Conservation (phyloP, 768 basidiomycete genomes). For the Rhodotorula diobovata region DNA sequence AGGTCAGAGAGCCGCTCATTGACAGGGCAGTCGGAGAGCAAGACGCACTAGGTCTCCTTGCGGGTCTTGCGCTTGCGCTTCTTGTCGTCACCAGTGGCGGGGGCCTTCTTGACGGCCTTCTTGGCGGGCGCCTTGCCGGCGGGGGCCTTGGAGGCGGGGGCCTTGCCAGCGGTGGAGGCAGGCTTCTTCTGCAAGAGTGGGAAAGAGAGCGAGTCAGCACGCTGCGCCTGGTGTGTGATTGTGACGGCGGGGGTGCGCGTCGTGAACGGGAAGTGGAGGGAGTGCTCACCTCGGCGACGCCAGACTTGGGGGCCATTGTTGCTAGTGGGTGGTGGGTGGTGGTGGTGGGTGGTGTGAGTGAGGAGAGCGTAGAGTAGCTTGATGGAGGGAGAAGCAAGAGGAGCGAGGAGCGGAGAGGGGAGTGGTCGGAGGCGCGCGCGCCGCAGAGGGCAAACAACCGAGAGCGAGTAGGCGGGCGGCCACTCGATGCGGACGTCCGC, state of each 20-base stretch:
- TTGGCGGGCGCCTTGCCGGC: conserved; percentile 41
- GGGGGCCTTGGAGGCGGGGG: conserved; percentile 43
- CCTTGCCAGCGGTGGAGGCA: conserved; percentile 57
- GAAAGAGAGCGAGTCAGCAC: background rate
- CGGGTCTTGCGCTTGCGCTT: conserved; percentile 57
- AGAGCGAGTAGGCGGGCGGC: background rate
- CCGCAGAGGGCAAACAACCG: too few species aligned
- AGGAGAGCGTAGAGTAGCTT: conserved; percentile 50
- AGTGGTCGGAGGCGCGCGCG: background rate
- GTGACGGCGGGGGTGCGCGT: background rate
- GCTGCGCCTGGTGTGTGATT: background rate
- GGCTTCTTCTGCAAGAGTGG: conserved; percentile 48
- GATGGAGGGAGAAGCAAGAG: background rate
- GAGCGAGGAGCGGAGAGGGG: background rate
- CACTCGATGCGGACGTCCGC: background rate
- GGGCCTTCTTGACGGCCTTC: conserved; percentile 43
- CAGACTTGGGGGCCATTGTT: conserved; percentile 34
- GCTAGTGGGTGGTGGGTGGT: background rate
- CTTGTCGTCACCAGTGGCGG: conserved; percentile 49
- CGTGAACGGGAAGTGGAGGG: background rate
- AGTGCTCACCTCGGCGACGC: conserved; percentile 24
- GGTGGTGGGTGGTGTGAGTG: background rate
- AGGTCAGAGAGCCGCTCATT: conserved; percentile 45
- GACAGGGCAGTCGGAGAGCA: background rate
- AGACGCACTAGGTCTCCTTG: conserved; percentile 69